Evolutionary conservation across 1,284 basidiomycete genomes (phyloP).

Genomic region (Cryptococcus sp.): DNA sequence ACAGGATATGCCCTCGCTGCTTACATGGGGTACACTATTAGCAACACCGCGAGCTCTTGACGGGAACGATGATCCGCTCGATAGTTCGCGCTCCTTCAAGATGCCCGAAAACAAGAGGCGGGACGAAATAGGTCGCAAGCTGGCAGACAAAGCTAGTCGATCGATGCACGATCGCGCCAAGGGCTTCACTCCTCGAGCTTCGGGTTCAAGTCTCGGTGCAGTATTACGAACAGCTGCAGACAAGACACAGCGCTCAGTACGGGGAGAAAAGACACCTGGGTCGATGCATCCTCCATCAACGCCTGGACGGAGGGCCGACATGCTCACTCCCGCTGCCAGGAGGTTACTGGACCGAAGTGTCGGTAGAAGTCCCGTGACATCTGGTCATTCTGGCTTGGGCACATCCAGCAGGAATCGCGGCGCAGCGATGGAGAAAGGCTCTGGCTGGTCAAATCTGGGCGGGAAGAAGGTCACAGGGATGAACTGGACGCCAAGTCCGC

Average conservation of each 20-base stretch:
- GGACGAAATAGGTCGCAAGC: slow-evolving; percentile 73
- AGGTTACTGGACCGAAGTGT: slow-evolving; percentile 69
- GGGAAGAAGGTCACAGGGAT: slow-evolving; percentile 62
- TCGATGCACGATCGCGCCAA: slow-evolving; percentile 50
- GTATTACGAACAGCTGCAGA: slow-evolving; percentile 49
- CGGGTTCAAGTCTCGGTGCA: slow-evolving; percentile 50
- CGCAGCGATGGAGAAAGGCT: slow-evolving; percentile 66
- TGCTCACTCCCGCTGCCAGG: slow-evolving; percentile 76
- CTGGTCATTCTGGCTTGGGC: slow-evolving; percentile 55
- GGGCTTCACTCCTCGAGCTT: slow-evolving; percentile 61
- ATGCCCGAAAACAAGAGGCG: slow-evolving; percentile 69
- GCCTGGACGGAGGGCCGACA: slow-evolving; percentile 60
- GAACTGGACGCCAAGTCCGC: slow-evolving; percentile 78
- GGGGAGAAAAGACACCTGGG: slow-evolving; percentile 40
- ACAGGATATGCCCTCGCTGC: slow-evolving; percentile 78
- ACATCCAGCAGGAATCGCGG: slow-evolving; percentile 63
- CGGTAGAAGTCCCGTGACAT: slow-evolving; percentile 29
- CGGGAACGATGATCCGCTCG: slow-evolving; percentile 58
- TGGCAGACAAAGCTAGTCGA: slow-evolving; percentile 62
- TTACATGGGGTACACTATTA: slow-evolving; percentile 89
- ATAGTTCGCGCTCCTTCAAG: slow-evolving; percentile 63
- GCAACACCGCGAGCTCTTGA: slow-evolving; percentile 82
- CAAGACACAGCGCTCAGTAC: slow-evolving; percentile 18
- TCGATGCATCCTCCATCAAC: slow-evolving; percentile 72
- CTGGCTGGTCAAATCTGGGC: slow-evolving; percentile 61